phyloP scores from a whole-genome alignment of 352 stramenopile genomes.

The Phytophthora aleatoria region DNA sequence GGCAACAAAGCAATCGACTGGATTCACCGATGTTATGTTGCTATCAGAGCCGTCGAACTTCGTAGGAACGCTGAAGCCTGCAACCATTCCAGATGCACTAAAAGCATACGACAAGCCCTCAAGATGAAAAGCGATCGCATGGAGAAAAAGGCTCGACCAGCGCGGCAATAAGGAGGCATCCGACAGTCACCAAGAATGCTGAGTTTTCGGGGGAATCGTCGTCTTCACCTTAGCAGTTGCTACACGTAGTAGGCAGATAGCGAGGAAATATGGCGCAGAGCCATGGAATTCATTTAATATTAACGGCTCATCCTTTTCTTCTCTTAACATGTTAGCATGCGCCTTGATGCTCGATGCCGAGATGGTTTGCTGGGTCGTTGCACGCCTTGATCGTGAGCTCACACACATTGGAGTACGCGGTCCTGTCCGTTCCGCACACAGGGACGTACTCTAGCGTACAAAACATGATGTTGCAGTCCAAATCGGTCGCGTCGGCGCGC shows the following conservation, averaged over 20 bases:
- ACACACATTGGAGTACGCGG: slow-evolving; percentile 21
- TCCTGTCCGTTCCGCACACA: slow-evolving; percentile 26
- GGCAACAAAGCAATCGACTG: slow-evolving; percentile 17
- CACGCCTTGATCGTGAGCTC: slow-evolving; percentile 9
- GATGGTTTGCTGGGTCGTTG: neutral
- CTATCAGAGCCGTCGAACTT: slow-evolving; percentile 27
- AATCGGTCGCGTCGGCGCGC: neutral
- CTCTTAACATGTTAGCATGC: slow-evolving; percentile 3
- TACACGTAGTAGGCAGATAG: neutral
- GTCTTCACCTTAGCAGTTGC: no score
- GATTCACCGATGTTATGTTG: slow-evolving; percentile 17
- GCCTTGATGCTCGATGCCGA: slow-evolving; percentile 7
- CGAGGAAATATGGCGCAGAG: neutral
- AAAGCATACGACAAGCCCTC: slow-evolving; percentile 25
- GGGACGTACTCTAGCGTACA: slow-evolving; percentile 10
- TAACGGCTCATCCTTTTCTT: neutral
- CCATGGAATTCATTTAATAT: slow-evolving; percentile 26
- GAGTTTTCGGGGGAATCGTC: no score
- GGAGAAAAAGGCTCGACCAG: neutral
- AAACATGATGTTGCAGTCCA: slow-evolving; percentile 17
- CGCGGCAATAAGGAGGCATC: no score
- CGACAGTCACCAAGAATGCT: no score
- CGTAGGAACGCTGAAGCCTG: slow-evolving; percentile 28
- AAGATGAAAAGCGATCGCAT: neutral
- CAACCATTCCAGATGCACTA: slow-evolving; percentile 15